phyloP scores from a whole-genome alignment of 192 early-diverging fungal genomes.

The Umbelopsis isabellina region DNA sequence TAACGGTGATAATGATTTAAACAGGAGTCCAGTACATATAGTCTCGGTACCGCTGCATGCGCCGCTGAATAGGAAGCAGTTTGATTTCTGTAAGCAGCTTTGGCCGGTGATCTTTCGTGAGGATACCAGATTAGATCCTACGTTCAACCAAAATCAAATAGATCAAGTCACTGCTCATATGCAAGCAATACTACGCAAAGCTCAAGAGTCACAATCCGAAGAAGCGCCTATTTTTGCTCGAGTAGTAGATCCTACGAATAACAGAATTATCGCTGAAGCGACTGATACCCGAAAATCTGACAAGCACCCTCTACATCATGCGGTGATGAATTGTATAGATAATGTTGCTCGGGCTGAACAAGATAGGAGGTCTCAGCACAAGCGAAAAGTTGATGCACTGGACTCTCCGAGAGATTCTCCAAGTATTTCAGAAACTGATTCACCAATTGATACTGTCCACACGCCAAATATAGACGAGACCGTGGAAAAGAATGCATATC shows the following conservation, averaged over 20 bases:
- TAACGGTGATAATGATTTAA: background rate
- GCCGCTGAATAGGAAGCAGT: slow-evolving; percentile 70
- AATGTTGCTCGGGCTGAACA: slow-evolving; percentile 62
- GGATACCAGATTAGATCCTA: slow-evolving; percentile 48
- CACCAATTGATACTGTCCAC: background rate
- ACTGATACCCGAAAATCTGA: slow-evolving; percentile 49
- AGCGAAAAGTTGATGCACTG: slow-evolving; percentile 28
- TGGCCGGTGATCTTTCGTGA: slow-evolving; percentile 87
- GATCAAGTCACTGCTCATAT: slow-evolving; percentile 45
- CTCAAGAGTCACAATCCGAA: slow-evolving; percentile 30
- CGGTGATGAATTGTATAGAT: slow-evolving; percentile 79
- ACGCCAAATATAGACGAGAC: slow-evolving; percentile 18
- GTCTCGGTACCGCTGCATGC: slow-evolving; percentile 62
- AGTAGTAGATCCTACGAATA: slow-evolving; percentile 59
- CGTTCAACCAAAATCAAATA: slow-evolving; percentile 45
- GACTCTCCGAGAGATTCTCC: background rate
- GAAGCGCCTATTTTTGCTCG: slow-evolving; percentile 49
- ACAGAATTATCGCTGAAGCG: slow-evolving; percentile 50
- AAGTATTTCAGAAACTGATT: slow-evolving; percentile 1
- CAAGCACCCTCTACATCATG: slow-evolving; percentile 75
- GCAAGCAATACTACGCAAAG: slow-evolving; percentile 27
- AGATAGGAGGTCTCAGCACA: slow-evolving; percentile 5
- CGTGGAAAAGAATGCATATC: slow-evolving; percentile 51
- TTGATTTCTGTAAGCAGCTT: slow-evolving; percentile 72
- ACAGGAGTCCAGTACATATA: background rate